A percentile compares a stretch with the other conserved stretches of the same genome.
Evolutionary conservation across 441 rosid genomes (phyloP).

Genomic region (Arabidopsis hybrid): DNA sequence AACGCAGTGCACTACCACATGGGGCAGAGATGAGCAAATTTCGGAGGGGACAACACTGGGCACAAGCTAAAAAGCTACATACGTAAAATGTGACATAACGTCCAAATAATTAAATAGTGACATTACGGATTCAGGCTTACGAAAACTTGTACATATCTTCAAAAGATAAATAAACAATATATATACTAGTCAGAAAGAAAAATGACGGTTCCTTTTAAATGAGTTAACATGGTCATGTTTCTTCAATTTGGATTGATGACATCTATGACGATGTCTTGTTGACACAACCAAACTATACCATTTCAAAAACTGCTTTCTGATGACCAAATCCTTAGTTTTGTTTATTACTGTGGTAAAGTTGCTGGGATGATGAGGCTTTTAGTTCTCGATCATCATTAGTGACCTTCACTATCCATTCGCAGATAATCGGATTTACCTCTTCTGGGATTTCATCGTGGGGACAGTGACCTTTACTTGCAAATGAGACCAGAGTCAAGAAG

Average conservation of each 20-base stretch:
- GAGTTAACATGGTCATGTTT: neutral
- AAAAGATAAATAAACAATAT: neutral
- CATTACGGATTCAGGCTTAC: neutral
- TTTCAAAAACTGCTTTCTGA: neutral
- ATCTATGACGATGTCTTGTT: conserved; percentile 1
- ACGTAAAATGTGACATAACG: neutral
- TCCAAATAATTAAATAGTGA: neutral
- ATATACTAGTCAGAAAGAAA: neutral
- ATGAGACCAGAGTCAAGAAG: conserved; percentile 11
- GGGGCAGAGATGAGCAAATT: conserved; percentile 2
- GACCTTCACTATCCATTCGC: conserved; percentile 63
- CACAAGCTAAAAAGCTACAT: neutral
- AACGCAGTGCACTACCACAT: neutral
- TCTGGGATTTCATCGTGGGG: conserved; percentile 93
- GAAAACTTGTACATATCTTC: too few relatives aligned
- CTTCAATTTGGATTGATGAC: conserved; percentile 4
- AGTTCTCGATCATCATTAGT: conserved; percentile 45
- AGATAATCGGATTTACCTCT: conserved; percentile 63
- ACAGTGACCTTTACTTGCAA: conserved; percentile 70
- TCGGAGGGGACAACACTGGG: neutral
- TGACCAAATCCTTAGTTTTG: conserved; percentile 8
- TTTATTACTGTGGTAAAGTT: conserved; percentile 2
- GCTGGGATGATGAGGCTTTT: conserved; percentile 31
- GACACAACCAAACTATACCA: conserved; percentile 10
- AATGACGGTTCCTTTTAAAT: neutral